Percentiles rank a stretch among this genome's conserved stretches.
Conservation (phyloP, 2,329 filamentous ascomycete genomes). For the Calonectria hongkongensis region DNA sequence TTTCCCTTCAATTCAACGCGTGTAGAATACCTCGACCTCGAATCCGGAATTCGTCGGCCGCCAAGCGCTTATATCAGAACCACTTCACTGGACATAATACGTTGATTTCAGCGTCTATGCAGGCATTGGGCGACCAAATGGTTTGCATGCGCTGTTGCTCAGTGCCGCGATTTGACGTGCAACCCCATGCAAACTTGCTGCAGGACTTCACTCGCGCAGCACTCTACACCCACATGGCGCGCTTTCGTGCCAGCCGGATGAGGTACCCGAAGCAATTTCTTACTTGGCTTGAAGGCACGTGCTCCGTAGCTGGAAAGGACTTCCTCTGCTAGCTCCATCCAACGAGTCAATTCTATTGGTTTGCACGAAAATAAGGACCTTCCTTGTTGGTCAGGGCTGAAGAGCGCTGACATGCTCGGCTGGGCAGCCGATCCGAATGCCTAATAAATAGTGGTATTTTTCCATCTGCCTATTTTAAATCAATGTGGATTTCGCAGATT, state of each 20-base stretch:
- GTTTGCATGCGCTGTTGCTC: background rate
- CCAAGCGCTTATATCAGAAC: background rate
- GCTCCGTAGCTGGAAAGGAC: background rate
- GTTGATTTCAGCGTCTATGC: background rate
- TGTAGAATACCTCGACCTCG: background rate
- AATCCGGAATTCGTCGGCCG: background rate
- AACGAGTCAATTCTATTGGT: background rate
- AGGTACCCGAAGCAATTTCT: background rate
- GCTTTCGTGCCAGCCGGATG: background rate
- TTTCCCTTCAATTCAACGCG: background rate
- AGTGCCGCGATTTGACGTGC: background rate
- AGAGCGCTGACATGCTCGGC: background rate
- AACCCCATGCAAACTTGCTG: background rate
- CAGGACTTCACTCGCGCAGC: background rate
- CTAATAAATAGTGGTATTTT: background rate
- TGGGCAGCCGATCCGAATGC: background rate
- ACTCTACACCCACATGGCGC: background rate
- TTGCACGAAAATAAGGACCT: background rate
- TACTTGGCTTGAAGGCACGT: background rate
- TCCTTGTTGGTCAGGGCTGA: slow-evolving; percentile 1
- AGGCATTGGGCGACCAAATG: background rate
- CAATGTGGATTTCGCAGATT: background rate
- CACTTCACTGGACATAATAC: background rate
- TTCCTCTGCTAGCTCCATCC: background rate
- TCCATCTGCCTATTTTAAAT: background rate